These are phyloP conservation scores for Xylariales sp. DNA, from an alignment of 2,329 filamentous ascomycete genomes.

Conservation along the genomic window DNA sequence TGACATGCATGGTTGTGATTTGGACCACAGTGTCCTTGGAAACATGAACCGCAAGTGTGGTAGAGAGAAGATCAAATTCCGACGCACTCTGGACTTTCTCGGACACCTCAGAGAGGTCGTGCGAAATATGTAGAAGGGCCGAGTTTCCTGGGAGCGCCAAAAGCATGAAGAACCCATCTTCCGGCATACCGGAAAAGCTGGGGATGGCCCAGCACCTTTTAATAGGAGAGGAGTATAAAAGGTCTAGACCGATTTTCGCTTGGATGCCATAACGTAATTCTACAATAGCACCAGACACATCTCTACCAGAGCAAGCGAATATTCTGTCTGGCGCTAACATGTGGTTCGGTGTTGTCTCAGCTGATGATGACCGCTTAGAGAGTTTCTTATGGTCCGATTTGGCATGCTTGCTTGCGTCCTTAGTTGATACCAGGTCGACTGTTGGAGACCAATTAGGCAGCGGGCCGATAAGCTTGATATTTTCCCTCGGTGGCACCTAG, in stretches of 20 bases:
- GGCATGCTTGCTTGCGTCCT: constrained; percentile 42
- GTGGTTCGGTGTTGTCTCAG: constrained; percentile 41
- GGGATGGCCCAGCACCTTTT: constrained; percentile 66
- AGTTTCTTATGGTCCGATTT: constrained; percentile 58
- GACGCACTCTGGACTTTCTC: constrained; percentile 56
- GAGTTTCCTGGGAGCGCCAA: constrained; percentile 63
- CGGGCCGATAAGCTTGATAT: constrained; percentile 65
- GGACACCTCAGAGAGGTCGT: constrained; percentile 59
- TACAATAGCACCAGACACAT: constrained; percentile 70
- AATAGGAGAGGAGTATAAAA: constrained; percentile 62
- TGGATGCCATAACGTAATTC: constrained; percentile 78
- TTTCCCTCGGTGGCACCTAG: constrained; percentile 66
- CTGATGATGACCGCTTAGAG: constrained; percentile 57
- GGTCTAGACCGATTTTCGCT: constrained; percentile 71
- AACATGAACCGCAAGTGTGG: constrained; percentile 61
- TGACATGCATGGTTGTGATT: constrained; percentile 62
- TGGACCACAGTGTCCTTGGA: constrained; percentile 60
- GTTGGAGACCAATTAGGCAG: constrained; percentile 74
- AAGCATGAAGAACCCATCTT: constrained; percentile 56
- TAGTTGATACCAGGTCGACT: constrained; percentile 66
- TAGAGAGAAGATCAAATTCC: constrained; percentile 63
- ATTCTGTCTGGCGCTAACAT: constrained; percentile 63
- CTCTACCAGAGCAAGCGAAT: constrained; percentile 75
- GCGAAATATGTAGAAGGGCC: constrained; percentile 60
- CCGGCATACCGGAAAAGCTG: constrained; percentile 36